Base-by-base conservation (phyloP, 2,329 filamentous ascomycete genomes). In the Pyricularia pennisetigena region DNA sequence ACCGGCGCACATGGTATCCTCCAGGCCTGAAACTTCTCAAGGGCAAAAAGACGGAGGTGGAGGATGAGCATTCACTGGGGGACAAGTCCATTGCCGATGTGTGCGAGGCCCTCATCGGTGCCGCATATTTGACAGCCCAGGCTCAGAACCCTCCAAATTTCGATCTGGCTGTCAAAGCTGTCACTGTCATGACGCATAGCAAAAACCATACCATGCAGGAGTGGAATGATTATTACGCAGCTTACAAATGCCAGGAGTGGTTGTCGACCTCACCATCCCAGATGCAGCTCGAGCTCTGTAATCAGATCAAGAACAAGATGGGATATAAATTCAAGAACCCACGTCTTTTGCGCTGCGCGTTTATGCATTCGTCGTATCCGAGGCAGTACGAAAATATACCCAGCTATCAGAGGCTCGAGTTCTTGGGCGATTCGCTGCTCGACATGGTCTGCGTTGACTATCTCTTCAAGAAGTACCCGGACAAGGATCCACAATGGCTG, bases 21-120 rank as follows among this genome's bases (percentile, higher is more conserved):
- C 86, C 92, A 69, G 89, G 90, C 0, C 80, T 97, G 41, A 87
- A 85, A 30, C 81, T 97, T 24, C 83, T 89, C 6, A 86, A 86
- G 69, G 94, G 94, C 32, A 96, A 94, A 74, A 70, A 68, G 80
- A 32, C 49, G 12, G 66, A 67, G 66, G 35, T 61, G 30, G 79
- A 81, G 63, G 86, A 82, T 69, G 82, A 79, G 67, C 94, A 97
- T 74, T 81, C 80, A 0, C 84, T 99, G 1, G 89, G 88, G 0
- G 91, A 97, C 78, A 99, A 99, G 80, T 90, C 91, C 0, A 90
- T 97, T 73, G 94, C 95, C 3, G 95, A 98, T 77, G 93, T 98
- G 0, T 97, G 92, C 70, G 95, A 98, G 76, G 94, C 95, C 0
- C 80, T 97, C 68, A 98, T 99, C 65, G 95, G 94, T 6, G 95